A percentile compares a stretch with the other conserved stretches of the same genome.
Conservation (phyloP, 441 rosid genomes). For the Gossypium trilobum region DNA sequence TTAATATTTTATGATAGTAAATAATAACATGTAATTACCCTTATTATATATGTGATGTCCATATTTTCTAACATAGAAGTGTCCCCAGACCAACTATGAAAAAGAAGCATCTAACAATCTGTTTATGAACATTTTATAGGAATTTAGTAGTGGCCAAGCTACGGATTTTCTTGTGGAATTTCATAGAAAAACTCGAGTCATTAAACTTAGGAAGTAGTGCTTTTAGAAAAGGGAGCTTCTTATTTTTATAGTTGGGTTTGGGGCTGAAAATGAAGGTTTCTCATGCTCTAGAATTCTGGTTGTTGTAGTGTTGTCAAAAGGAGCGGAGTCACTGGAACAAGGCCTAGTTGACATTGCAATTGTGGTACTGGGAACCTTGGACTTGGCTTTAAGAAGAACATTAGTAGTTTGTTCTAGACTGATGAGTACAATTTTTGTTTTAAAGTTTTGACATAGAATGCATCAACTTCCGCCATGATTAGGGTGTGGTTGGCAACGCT, state of each 20-base stretch:
- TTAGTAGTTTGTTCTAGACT: slow-evolving; percentile 66
- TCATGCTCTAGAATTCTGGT: neutral
- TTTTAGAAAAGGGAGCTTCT: slow-evolving; percentile 16
- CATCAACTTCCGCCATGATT: slow-evolving; percentile 62
- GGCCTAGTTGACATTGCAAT: slow-evolving; percentile 57
- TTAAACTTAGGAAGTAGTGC: slow-evolving; percentile 18
- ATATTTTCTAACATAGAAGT: neutral
- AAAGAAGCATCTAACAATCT: slow-evolving; percentile 27
- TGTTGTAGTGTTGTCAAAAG: slow-evolving; percentile 33
- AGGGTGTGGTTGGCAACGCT: slow-evolving; percentile 53
- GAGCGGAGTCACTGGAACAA: slow-evolving; percentile 38
- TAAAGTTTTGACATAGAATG: slow-evolving; percentile 60
- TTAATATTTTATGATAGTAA: too few species aligned
- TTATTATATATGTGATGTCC: too few species aligned
- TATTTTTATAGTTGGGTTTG: neutral
- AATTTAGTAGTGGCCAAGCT: slow-evolving; percentile 40
- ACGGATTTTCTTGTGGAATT: slow-evolving; percentile 28
- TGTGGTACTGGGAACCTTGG: slow-evolving; percentile 32
- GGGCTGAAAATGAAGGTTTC: neutral
- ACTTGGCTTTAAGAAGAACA: slow-evolving; percentile 49
- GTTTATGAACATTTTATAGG: slow-evolving; percentile 49
- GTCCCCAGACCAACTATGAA: slow-evolving; percentile 56
- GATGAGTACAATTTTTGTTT: slow-evolving; percentile 32
- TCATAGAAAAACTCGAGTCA: slow-evolving; percentile 24
- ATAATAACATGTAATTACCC: too few species aligned